phyloP scores from a whole-genome alignment of 768 basidiomycete species.

The Boletellus ananas region DNA sequence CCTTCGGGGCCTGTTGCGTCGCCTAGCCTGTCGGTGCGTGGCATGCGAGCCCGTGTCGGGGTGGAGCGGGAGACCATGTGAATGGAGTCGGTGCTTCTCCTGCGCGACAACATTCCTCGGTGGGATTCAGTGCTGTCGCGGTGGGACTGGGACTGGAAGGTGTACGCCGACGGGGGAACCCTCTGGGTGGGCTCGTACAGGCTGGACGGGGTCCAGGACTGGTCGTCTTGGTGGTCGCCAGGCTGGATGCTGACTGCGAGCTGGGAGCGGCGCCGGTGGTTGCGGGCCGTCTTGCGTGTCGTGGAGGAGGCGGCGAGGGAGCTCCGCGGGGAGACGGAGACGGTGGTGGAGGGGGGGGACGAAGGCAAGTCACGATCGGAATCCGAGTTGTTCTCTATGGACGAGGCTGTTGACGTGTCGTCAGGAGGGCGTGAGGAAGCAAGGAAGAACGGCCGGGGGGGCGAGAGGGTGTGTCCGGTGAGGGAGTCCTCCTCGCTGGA shows the following conservation, averaged over 20 bases:
- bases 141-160: conserved; percentile 56
- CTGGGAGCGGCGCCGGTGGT: conserved; percentile 24
- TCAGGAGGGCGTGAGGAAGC: conserved; percentile 17
- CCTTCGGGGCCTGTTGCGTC: conserved; percentile 16
- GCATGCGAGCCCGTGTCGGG: conserved; percentile 15
- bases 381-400: conserved; percentile 27
- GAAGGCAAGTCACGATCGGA: conserved; percentile 28
- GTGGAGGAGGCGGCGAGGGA: conserved; percentile 8
- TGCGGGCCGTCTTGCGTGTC: conserved; percentile 18
- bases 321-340: conserved; percentile 12
- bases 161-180: conserved; percentile 41
- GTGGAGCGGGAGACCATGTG: conserved; percentile 25
- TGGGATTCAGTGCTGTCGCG: conserved; percentile 65
- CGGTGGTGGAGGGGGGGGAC: conserved; percentile 11
- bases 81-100: conserved; percentile 41
- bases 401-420: conserved; percentile 18
- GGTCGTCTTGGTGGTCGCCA: conserved; percentile 15
- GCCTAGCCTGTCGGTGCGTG: conserved; percentile 18
- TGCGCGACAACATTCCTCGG: conserved; percentile 41
- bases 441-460: conserved; percentile 39
- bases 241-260: conserved; percentile 21
- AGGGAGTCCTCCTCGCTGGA: conserved; percentile 30
- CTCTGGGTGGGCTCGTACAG: conserved; percentile 10
- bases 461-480: conserved; percentile 9
- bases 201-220: conserved; percentile 13